Base-by-base conservation (phyloP, 371 early-diverging fungal species). In the Thermomucor indicae-seudaticae region DNA sequence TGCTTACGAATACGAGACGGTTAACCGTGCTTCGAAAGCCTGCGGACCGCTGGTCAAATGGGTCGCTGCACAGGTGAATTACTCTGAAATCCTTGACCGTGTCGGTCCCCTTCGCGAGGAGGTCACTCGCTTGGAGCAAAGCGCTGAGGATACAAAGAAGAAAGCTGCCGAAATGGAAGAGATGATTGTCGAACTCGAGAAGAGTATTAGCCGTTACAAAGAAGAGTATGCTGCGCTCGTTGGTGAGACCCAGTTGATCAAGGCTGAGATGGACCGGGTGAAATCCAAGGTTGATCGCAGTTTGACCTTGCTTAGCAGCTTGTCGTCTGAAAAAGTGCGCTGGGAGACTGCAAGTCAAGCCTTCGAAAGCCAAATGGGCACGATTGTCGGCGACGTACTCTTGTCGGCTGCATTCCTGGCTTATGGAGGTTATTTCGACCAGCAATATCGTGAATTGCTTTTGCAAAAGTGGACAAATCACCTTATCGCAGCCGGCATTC, bases 41-140 rank as follows among this genome's bases (percentile, higher is more conserved):
- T 99, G 99, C 70, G 99, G 97, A 24, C 97, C 98, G 14, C 70
- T 99, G 22, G 96, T 93, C 47, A 86, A 93, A 62, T 99, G 99
- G 99, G 96, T 93, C 3, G 83, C 84, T 55, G 98, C 98, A 16
- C 99, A 97, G 73, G 92, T 96, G 27, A 84, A 85, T 55, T 98
- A 86, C 61, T 83, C 93, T 6, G 84, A 87, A 49, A 97, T 98
- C 46, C 67, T 98, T 38, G 92, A 95, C 63, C 80, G 86, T 45
- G 90, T 99, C 30, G 97, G 95, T 8, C 99, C 99, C 23, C 81
- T 99, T 46, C 92, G 97, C 53, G 75, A 88, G 24, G 98, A 99
- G 72, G 91, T 99, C 19, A 69, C 76, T 43, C 72, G 85, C 47
- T 77, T 99, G 34, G 93, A 97, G 76, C 51, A 55, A 30, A 81